Conservation (phyloP, 441 rosid species). For the Bruguiera hainesii region DNA sequence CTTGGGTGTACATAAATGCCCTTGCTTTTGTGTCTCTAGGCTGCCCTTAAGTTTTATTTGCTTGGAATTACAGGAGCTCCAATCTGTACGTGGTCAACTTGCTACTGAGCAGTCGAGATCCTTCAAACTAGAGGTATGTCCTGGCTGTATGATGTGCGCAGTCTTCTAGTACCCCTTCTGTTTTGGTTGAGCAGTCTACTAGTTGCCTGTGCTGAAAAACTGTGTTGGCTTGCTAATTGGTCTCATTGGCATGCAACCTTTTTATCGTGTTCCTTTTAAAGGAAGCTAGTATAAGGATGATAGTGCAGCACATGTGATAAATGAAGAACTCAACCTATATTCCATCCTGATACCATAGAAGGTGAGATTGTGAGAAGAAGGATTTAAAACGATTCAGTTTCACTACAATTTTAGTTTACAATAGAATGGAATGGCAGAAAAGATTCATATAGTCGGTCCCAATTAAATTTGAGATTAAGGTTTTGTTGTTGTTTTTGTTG, state of each 20-base stretch:
- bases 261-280: too few relatives aligned
- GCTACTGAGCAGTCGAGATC: conserved; percentile 95
- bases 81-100: conserved; percentile 90
- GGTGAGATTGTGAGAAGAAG: not conserved
- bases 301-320: too few relatives aligned
- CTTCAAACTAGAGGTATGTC: conserved; percentile 88
- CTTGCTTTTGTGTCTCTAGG: not conserved
- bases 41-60: not conserved
- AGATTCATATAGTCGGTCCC: too few relatives aligned
- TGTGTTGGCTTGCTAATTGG: not conserved
- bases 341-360: too few relatives aligned
- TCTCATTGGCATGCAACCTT: not conserved
- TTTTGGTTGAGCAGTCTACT: not conserved
- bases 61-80: conserved; percentile 66
- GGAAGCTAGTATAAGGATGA: too few relatives aligned
- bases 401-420: too few relatives aligned
- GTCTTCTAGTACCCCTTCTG: not conserved
- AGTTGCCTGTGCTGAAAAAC: not conserved
- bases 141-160: conserved; percentile 1
- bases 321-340: too few relatives aligned
- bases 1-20: too few relatives aligned
- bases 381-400: not conserved
- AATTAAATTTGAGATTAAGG: too few relatives aligned
- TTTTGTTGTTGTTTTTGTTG: not conserved
- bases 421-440: too few relatives aligned